Evolutionary conservation across 2,329 filamentous ascomycete species (phyloP).

Genomic region (Camillea tinctor): DNA sequence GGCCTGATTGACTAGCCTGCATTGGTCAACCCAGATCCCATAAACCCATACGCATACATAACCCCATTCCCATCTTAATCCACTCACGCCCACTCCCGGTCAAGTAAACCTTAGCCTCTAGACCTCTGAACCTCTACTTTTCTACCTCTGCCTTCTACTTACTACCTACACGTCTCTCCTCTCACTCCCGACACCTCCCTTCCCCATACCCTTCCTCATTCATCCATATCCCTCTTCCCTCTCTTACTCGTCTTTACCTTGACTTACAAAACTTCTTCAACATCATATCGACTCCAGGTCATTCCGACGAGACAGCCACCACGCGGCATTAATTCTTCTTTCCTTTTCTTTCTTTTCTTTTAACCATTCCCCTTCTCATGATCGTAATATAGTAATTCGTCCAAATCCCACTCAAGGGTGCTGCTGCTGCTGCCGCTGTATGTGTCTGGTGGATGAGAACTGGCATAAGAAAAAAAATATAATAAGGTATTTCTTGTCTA

Average conservation of each 20-base stretch:
- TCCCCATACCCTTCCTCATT: conserved; percentile 10
- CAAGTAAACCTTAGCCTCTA: background rate
- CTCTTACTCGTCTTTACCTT: conserved; percentile 8
- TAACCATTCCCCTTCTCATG: background rate
- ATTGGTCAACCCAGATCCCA: background rate
- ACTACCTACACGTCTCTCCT: conserved; percentile 18
- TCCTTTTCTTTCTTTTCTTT: background rate
- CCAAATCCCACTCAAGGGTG: background rate
- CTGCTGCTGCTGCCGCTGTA: too few relatives aligned
- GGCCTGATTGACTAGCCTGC: background rate
- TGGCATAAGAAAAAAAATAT: background rate
- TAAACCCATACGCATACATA: background rate
- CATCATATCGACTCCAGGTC: background rate
- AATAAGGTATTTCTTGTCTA: background rate
- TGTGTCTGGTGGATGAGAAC: background rate
- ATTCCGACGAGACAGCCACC: background rate
- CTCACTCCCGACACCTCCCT: conserved; percentile 1
- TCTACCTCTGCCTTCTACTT: conserved; percentile 8
- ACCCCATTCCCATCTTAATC: conserved; percentile 11
- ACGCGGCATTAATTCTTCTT: background rate
- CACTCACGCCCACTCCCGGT: conserved; percentile 5
- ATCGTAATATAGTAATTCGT: background rate
- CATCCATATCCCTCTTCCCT: conserved; percentile 1
- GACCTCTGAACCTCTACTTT: too few relatives aligned
- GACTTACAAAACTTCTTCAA: conserved; percentile 5